phyloP scores from a whole-genome alignment of 2,329 filamentous ascomycete genomes.

The Aspergillus melleus region DNA sequence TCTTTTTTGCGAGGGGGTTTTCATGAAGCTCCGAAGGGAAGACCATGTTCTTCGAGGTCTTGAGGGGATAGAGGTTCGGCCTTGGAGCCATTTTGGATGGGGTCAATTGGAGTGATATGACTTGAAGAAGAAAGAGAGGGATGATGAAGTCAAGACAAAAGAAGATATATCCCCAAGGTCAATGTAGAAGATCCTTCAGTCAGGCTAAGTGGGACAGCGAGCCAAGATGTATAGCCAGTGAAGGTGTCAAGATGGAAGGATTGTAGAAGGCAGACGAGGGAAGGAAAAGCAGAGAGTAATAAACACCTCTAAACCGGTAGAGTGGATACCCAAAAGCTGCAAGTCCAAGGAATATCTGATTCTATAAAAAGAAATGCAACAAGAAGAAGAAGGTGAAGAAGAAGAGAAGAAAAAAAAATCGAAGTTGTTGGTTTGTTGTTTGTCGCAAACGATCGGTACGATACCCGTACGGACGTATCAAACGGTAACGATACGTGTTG shows the following conservation, averaged over 20 bases:
- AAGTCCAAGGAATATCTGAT: too few species aligned
- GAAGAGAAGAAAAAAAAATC: neutral
- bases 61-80: conserved; percentile 16
- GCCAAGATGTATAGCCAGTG: too few species aligned
- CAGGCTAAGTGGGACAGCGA: too few species aligned
- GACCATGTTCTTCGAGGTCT: conserved; percentile 14
- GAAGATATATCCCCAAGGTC: neutral
- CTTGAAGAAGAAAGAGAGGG: neutral
- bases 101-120: neutral
- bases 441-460: neutral
- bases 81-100: conserved; percentile 15
- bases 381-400: too few species aligned
- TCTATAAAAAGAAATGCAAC: too few species aligned
- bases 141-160: neutral
- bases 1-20: neutral
- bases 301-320: too few species aligned
- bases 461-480: neutral
- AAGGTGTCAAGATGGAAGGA: too few species aligned
- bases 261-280: neutral
- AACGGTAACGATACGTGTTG: neutral
- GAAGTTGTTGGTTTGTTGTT: neutral
- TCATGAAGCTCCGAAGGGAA: conserved; percentile 20
- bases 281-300: neutral
- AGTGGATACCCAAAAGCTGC: too few species aligned
- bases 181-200: too few species aligned